Conservation (phyloP, 2,329 filamentous ascomycete species). For the Mollisiaceae sp. region DNA sequence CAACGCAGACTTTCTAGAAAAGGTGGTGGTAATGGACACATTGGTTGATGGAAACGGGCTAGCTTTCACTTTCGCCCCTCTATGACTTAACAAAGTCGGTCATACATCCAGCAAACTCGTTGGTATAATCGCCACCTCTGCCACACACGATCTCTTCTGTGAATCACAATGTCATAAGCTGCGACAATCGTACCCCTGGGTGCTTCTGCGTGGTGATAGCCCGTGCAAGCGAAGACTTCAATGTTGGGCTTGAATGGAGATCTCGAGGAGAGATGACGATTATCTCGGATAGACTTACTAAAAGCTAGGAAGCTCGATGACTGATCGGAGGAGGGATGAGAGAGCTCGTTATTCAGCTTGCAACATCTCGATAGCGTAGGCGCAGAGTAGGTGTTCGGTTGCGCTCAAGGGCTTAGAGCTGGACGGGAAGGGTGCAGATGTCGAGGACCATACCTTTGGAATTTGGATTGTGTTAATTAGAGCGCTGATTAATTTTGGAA, state of each 20-base stretch:
- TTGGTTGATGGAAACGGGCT: too few species aligned
- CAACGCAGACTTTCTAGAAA: too few species aligned
- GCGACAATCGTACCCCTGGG: too few species aligned
- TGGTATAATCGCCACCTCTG: constrained; percentile 46
- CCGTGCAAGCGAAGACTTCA: too few species aligned
- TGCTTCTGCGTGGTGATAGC: too few species aligned
- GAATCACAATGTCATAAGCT: constrained; percentile 45
- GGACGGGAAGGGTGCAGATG: constrained; percentile 6
- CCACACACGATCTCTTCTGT: constrained; percentile 45
- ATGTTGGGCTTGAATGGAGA: too few species aligned
- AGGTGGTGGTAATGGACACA: too few species aligned
- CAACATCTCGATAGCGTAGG: constrained; percentile 43
- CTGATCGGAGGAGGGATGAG: constrained; percentile 27
- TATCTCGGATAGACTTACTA: constrained; percentile 49
- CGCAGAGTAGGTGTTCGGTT: constrained; percentile 46
- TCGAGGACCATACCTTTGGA: constrained; percentile 12
- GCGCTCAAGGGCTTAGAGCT: neutral
- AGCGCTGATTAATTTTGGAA: constrained; percentile 14
- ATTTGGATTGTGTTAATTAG: constrained; percentile 15
- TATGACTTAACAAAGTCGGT: constrained; percentile 50
- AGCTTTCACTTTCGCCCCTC: constrained; percentile 32
- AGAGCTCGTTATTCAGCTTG: constrained; percentile 49
- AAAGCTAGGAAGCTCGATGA: constrained; percentile 28
- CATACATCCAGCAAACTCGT: constrained; percentile 49
- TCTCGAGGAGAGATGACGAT: too few species aligned